Evolutionary conservation across 2,329 filamentous ascomycete species (phyloP).

Genomic region (Botrytis porri): DNA sequence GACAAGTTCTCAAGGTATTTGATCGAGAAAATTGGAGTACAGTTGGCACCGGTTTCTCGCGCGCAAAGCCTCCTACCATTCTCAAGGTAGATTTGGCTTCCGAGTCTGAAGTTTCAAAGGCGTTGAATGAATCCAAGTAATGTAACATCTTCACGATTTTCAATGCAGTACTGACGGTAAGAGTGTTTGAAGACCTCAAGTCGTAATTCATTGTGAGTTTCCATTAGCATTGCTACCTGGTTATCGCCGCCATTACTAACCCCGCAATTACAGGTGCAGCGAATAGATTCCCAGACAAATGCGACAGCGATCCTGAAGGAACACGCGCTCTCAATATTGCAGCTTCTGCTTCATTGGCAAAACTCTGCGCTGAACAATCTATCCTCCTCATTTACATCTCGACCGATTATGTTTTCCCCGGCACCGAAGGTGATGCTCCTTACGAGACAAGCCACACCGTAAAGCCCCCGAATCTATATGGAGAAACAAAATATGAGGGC

Average conservation of each 20-base stretch:
- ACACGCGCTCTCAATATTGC: slow-evolving; percentile 72
- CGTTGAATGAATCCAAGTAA: slow-evolving; percentile 55
- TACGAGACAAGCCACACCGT: slow-evolving; percentile 65
- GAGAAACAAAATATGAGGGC: slow-evolving; percentile 69
- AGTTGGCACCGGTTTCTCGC: slow-evolving; percentile 70
- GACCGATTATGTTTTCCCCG: slow-evolving; percentile 78
- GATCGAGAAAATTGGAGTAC: slow-evolving; percentile 63
- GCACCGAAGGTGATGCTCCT: slow-evolving; percentile 74
- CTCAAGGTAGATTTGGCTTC: slow-evolving; percentile 43
- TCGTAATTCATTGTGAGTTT: slow-evolving; percentile 74
- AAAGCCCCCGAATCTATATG: slow-evolving; percentile 73
- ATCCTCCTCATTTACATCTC: slow-evolving; percentile 74
- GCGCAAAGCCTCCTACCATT: slow-evolving; percentile 67
- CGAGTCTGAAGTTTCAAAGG: slow-evolving; percentile 45
- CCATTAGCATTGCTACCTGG: neutral
- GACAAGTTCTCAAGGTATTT: slow-evolving; percentile 73
- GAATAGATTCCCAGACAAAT: slow-evolving; percentile 83
- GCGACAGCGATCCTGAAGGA: slow-evolving; percentile 73
- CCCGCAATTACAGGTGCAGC: slow-evolving; percentile 63
- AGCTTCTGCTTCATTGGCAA: slow-evolving; percentile 65
- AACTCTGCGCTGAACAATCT: slow-evolving; percentile 58
- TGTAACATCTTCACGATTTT: slow-evolving; percentile 31
- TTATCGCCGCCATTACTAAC: neutral
- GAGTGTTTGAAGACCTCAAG: slow-evolving; percentile 57
- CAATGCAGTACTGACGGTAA: slow-evolving; percentile 23